These are phyloP conservation scores for Aeminium ludgeri DNA, from an alignment of 495 filamentous ascomycete genomes.

Conservation along the genomic window DNA sequence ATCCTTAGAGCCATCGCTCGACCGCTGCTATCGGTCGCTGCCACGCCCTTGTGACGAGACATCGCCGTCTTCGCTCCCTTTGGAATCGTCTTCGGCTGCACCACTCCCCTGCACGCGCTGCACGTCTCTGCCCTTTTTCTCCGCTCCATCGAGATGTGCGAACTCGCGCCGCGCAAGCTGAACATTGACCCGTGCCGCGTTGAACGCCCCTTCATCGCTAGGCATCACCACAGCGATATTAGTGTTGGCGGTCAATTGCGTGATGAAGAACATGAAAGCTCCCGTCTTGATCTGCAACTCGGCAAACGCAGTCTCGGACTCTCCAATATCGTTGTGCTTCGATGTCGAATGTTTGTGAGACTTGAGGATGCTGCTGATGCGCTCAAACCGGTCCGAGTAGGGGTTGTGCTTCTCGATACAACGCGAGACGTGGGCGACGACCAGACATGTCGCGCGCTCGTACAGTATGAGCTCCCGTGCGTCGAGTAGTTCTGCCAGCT, in stretches of 20 bases:
- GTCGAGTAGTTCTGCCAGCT: conserved; percentile 64
- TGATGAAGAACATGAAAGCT: conserved; percentile 79
- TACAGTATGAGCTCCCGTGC: conserved; percentile 92
- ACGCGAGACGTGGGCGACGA: conserved; percentile 70
- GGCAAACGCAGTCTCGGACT: conserved; percentile 37
- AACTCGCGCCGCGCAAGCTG: conserved; percentile 71
- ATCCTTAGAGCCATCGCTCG: not conserved
- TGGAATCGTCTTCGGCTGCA: not conserved
- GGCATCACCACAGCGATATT: conserved; percentile 85
- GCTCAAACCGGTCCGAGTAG: conserved; percentile 80
- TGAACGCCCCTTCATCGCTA: conserved; percentile 72
- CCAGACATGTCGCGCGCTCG: conserved; percentile 87
- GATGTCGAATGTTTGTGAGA: conserved; percentile 78
- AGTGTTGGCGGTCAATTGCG: conserved; percentile 87
- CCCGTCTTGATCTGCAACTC: conserved; percentile 52
- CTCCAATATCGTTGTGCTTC: conserved; percentile 25
- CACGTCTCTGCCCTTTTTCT: conserved; percentile 12
- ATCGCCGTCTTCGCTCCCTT: not conserved
- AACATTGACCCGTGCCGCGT: conserved; percentile 76
- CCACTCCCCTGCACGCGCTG: not conserved
- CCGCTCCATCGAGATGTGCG: conserved; percentile 28
- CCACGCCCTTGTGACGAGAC: not conserved
- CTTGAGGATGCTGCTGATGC: conserved; percentile 90
- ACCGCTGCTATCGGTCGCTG: not conserved
- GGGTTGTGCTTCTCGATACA: conserved; percentile 61